Conservation (phyloP, 352 stramenopile species). For the Phytophthora hybrid region DNA sequence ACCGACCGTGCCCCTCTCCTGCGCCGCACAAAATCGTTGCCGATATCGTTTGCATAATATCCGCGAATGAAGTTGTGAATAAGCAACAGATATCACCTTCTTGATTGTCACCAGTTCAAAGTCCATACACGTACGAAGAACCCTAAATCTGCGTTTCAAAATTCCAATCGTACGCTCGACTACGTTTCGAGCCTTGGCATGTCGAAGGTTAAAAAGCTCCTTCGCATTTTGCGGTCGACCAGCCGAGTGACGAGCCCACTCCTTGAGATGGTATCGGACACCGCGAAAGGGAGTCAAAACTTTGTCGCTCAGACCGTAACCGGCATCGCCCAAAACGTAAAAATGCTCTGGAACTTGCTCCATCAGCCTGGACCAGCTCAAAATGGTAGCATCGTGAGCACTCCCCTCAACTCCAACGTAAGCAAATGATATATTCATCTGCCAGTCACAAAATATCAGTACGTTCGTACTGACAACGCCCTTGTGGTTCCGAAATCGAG, state of each 20-base stretch:
- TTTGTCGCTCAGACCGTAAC: background rate
- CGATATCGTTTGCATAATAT: too few relatives aligned
- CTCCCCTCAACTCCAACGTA: background rate
- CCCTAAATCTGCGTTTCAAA: too few relatives aligned
- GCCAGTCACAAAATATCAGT: background rate
- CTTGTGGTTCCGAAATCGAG: background rate
- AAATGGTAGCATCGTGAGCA: background rate
- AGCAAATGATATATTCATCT: background rate
- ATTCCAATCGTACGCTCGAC: too few relatives aligned
- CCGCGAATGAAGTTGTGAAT: too few relatives aligned
- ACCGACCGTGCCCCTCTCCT: too few relatives aligned
- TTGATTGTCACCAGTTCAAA: too few relatives aligned
- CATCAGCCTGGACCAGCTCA: background rate
- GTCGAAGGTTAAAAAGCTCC: background rate
- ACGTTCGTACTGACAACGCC: background rate
- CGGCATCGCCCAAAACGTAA: background rate
- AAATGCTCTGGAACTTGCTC: background rate
- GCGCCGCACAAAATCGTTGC: too few relatives aligned
- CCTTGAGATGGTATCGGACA: background rate
- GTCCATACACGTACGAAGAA: too few relatives aligned
- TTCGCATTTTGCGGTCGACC: background rate
- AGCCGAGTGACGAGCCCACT: background rate
- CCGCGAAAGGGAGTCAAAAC: background rate
- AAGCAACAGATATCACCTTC: too few relatives aligned
- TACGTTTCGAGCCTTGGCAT: too few relatives aligned